Base-by-base conservation (phyloP, 148 eudicot species). In the Rhododendron griersonianum region DNA sequence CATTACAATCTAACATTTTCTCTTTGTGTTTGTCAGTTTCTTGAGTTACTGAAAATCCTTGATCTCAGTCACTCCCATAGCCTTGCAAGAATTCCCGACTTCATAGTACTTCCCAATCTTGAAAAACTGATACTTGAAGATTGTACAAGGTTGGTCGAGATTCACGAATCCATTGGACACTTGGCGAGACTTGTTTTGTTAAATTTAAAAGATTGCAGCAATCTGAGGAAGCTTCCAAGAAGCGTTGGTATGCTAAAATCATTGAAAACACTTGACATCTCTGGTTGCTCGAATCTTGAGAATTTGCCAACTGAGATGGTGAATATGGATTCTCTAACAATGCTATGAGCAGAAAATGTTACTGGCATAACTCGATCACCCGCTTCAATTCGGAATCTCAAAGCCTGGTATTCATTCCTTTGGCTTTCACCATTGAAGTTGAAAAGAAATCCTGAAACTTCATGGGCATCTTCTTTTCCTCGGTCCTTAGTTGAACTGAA, bases 261-360 rank as follows among this genome's bases (percentile, higher is more conserved):
- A 21, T 73, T 83, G 35, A 30, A 11, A 59, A 51, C n/a, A 35
- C 84, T 83, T 11, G 37, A 15, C 33, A 33, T 83, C 47, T 59
- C 53, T 41, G 84, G 84, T 61, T 83, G 84, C 76, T 83, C 84
- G 19, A 83, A 35, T 83, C 50, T 83, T 13, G 83, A 33, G 45
- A 14, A 1, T 4, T 76, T 39, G 44, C 45, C 78, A 30, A 10
- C 0, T 0, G 44, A 74, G 18, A 74, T 30, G 78, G 14, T 0
- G 30, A 30, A 0, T 28, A 3, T 74, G 78, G 44, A 74, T 11
- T 74, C 78, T 74, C 18, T 74, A 18, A 57, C 63, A 3, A 23
- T 57, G 63, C 63, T 57, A 16, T 0, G 15, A 0, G 63, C 23
- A 0, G 15, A 50, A 50, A 50, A 25, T 67, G 74, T 23, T 4